Percentiles rank a stretch among this genome's conserved stretches.
Conservation (phyloP, 495 filamentous ascomycete genomes). For the Aspergillus ellipticus region DNA sequence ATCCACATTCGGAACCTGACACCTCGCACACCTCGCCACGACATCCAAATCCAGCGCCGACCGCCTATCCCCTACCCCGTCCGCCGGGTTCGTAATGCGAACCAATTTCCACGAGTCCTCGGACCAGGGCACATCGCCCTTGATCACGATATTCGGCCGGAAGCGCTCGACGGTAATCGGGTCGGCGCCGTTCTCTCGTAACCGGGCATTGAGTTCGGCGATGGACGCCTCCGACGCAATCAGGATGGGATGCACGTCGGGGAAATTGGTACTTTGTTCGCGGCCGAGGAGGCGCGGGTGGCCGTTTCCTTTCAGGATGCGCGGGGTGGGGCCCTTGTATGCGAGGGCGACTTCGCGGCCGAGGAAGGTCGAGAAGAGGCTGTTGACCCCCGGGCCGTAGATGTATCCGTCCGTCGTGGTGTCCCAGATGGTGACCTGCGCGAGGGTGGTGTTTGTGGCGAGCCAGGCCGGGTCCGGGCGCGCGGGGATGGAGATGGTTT, state of each 20-base stretch:
- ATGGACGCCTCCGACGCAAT: conserved; percentile 52
- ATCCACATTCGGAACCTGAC: conserved; percentile 83
- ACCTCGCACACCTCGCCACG: conserved; percentile 70
- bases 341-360: conserved; percentile 31
- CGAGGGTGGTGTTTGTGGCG: conserved; percentile 25
- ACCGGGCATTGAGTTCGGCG: conserved; percentile 32
- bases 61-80: background rate
- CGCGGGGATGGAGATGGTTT: conserved; percentile 28
- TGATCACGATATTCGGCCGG: conserved; percentile 78
- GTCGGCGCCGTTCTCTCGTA: conserved; percentile 21
- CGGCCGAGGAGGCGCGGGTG: conserved; percentile 33
- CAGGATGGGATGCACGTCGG: conserved; percentile 43
- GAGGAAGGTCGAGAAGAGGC: conserved; percentile 32
- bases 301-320: conserved; percentile 39
- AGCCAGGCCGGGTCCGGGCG: conserved; percentile 33
- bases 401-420: conserved; percentile 39
- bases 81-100: conserved; percentile 39
- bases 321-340: conserved; percentile 42
- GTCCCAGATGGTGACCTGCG: conserved; percentile 37
- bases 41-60: conserved; percentile 48
- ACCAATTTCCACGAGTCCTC: conserved; percentile 84
- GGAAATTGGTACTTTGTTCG: conserved; percentile 36
- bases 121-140: conserved; percentile 56
- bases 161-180: conserved; percentile 58
- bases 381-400: conserved; percentile 32